phyloP scores from a whole-genome alignment of 257 asterid genomes.

The Lavandula angustifolia region DNA sequence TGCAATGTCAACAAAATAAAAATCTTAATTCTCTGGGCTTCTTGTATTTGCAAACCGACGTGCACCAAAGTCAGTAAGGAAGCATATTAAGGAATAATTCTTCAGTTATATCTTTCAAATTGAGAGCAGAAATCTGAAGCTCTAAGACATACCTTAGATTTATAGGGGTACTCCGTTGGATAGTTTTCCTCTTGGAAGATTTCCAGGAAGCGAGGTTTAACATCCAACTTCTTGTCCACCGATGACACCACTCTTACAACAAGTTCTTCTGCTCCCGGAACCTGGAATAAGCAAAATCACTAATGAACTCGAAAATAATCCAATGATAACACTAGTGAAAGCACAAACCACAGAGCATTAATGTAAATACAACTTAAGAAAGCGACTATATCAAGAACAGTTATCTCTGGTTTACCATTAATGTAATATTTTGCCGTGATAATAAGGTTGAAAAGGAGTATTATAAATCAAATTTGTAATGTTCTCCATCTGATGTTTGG shows the following conservation, averaged over 20 bases:
- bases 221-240: slow-evolving; percentile 97
- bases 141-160: slow-evolving; percentile 70
- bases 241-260: slow-evolving; percentile 95
- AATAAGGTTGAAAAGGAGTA: not conserved
- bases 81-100: slow-evolving; percentile 6
- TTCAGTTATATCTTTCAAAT: slow-evolving; percentile 14
- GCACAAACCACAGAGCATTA: not conserved
- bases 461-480: not conserved
- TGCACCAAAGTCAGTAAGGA: not conserved
- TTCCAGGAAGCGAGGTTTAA: slow-evolving; percentile 89
- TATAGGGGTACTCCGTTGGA: slow-evolving; percentile 79
- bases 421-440: not conserved
- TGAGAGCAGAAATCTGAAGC: slow-evolving; percentile 19
- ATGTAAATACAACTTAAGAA: slow-evolving; percentile 16
- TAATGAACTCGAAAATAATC: not conserved
- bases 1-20: not conserved
- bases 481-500: not conserved
- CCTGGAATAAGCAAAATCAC: slow-evolving; percentile 45
- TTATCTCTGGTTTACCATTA: not conserved
- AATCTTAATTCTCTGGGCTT: slow-evolving; percentile 7
- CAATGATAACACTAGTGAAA: slow-evolving; percentile 19
- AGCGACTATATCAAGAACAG: slow-evolving; percentile 3
- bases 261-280: slow-evolving; percentile 95
- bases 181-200: slow-evolving; percentile 86
- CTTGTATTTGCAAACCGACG: slow-evolving; percentile 15